phyloP scores from a whole-genome alignment of 2,329 filamentous ascomycete genomes.

The Fusarium goolgardi region DNA sequence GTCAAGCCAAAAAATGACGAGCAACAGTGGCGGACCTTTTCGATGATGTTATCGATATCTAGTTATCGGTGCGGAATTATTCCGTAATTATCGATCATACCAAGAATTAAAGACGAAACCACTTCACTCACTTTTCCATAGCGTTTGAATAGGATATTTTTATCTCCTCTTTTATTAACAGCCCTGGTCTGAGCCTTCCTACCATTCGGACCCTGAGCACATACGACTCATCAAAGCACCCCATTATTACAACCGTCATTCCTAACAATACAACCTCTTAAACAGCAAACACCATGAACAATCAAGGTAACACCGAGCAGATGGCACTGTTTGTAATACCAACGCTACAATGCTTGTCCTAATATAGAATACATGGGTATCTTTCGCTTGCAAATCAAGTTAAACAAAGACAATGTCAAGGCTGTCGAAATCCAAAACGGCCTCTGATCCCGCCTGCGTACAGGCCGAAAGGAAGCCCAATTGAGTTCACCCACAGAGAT shows the following conservation, averaged over 20 bases:
- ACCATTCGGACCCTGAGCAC: background rate
- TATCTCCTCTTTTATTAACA: background rate
- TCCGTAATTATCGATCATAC: slow-evolving; percentile 31
- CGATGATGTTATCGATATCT: slow-evolving; percentile 31
- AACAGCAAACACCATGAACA: background rate
- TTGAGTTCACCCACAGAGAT: background rate
- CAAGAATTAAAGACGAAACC: background rate
- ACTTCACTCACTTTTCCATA: background rate
- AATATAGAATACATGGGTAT: background rate
- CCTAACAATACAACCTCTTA: background rate
- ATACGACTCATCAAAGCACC: background rate
- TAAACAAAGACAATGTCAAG: background rate
- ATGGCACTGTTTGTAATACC: background rate
- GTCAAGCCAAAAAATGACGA: background rate
- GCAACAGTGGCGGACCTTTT: slow-evolving; percentile 25
- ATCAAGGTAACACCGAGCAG: background rate
- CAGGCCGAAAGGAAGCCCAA: background rate
- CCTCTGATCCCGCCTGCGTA: background rate
- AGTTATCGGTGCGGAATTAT: slow-evolving; percentile 41
- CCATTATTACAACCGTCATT: background rate
- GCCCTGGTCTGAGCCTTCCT: background rate
- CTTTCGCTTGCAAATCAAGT: background rate
- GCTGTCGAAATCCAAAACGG: background rate
- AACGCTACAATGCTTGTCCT: background rate
- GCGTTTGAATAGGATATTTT: background rate